Evolutionary conservation across 108 stramenopile genomes (phyloP).

Genomic region (Schizochytrium sp.): DNA sequence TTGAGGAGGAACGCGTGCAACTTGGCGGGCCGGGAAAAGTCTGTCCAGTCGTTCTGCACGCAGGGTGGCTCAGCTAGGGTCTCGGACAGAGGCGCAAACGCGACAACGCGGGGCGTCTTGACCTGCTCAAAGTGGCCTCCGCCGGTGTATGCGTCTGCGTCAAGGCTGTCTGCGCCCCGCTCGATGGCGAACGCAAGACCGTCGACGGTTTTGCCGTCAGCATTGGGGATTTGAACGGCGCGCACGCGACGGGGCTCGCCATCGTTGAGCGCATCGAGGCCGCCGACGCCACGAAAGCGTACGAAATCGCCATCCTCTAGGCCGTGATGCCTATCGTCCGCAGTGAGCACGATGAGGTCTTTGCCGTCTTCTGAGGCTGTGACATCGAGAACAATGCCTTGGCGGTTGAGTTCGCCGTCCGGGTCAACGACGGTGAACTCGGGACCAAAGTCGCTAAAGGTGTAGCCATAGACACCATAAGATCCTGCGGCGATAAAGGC

Average conservation of each 20-base stretch:
- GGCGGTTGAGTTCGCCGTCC: conserved; percentile 78
- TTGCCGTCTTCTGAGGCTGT: neutral
- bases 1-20: neutral
- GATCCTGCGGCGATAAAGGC: conserved; percentile 66
- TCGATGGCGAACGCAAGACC: neutral
- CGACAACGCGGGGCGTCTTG: conserved; percentile 4
- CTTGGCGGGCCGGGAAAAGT: neutral
- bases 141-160: neutral
- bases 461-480: conserved; percentile 70
- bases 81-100: conserved; percentile 20
- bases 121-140: conserved; percentile 21
- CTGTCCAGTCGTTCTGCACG: neutral
- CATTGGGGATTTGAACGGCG: neutral
- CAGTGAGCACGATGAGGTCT: conserved; percentile 57
- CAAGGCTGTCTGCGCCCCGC: neutral
- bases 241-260: conserved; percentile 1
- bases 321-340: conserved; percentile 92
- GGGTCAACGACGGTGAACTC: conserved; percentile 72
- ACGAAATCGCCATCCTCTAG: conserved; percentile 88
- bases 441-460: conserved; percentile 90
- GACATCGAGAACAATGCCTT: conserved; percentile 75
- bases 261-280: conserved; percentile 51
- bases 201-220: neutral
- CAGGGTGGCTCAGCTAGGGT: neutral
- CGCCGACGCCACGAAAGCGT: conserved; percentile 70